Percentiles rank a stretch among this genome's conserved stretches.
Evolutionary conservation across 2,329 filamentous ascomycete species (phyloP).

Genomic region (Monosporascus sp.): DNA sequence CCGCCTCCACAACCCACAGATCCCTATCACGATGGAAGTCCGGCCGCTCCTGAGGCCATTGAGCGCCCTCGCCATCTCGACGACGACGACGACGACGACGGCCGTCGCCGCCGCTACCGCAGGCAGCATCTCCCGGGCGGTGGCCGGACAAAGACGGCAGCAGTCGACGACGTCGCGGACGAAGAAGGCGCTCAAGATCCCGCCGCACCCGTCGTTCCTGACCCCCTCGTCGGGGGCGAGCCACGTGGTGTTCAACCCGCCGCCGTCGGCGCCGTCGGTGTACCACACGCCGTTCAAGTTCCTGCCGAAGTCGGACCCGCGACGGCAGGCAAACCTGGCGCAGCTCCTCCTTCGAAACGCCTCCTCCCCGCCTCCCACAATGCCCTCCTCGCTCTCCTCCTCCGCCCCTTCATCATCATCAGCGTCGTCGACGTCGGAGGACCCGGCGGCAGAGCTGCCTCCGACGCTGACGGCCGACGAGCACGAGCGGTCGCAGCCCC

Average conservation of each 20-base stretch:
- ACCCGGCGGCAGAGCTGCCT: conserved; percentile 22
- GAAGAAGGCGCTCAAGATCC: conserved; percentile 53
- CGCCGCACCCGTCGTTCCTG: conserved; percentile 58
- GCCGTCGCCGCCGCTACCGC: conserved; percentile 15
- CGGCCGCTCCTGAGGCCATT: conserved; percentile 5
- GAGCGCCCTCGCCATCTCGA: not conserved
- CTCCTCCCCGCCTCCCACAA: not conserved
- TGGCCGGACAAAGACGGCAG: conserved; percentile 28
- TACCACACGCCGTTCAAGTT: conserved; percentile 64
- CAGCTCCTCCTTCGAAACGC: conserved; percentile 33
- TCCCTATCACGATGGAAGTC: conserved; percentile 2
- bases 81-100: conserved; percentile 11
- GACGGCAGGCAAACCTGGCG: conserved; percentile 44
- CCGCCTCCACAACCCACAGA: no score
- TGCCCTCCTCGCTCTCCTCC: not conserved
- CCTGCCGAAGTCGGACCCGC: conserved; percentile 53
- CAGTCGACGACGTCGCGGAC: conserved; percentile 49
- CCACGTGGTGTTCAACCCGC: conserved; percentile 55
- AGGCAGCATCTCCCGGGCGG: conserved; percentile 21
- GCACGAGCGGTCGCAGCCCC: conserved; percentile 3
- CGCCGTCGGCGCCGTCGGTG: conserved; percentile 50
- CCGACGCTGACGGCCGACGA: conserved; percentile 19
- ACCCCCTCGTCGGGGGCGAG: conserved; percentile 19
- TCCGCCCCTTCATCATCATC: not conserved
- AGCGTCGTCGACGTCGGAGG: not conserved